Conservation (phyloP, 257 asterid species). For the Nicotiana noctiflora region DNA sequence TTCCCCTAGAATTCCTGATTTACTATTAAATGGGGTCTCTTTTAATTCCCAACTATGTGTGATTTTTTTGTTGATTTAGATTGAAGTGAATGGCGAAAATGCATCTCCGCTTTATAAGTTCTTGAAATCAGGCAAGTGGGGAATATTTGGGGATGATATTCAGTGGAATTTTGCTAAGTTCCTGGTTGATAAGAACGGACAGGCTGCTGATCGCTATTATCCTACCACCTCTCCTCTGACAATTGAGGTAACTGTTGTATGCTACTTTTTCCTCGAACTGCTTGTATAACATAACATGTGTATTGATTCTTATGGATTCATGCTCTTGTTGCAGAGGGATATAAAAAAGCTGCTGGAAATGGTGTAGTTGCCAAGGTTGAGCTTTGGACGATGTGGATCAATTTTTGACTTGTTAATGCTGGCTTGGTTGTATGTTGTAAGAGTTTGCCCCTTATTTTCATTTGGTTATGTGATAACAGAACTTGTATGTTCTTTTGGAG, state of each 20-base stretch:
- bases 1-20: not conserved
- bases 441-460: no score
- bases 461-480: not conserved
- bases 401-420: not conserved
- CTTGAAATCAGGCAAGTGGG: constrained; percentile 78
- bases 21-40: not conserved
- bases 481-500: not conserved
- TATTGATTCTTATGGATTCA: not conserved
- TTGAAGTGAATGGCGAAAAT: constrained; percentile 69
- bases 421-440: not conserved
- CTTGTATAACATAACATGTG: not conserved
- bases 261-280: not conserved
- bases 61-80: constrained; percentile 22
- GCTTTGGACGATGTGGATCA: not conserved
- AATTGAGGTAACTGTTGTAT: constrained; percentile 33
- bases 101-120: constrained; percentile 76
- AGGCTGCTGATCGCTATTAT: constrained; percentile 62
- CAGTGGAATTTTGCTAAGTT: constrained; percentile 91
- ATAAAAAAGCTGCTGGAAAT: not conserved
- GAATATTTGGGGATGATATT: constrained; percentile 65
- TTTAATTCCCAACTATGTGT: not conserved
- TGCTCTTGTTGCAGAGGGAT: not conserved
- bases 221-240: constrained; percentile 80
- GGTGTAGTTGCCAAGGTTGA: not conserved
- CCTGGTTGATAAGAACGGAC: constrained; percentile 67